Evolutionary conservation across 1,284 basidiomycete species (phyloP).

Genomic region (Cryptococcus sp.): DNA sequence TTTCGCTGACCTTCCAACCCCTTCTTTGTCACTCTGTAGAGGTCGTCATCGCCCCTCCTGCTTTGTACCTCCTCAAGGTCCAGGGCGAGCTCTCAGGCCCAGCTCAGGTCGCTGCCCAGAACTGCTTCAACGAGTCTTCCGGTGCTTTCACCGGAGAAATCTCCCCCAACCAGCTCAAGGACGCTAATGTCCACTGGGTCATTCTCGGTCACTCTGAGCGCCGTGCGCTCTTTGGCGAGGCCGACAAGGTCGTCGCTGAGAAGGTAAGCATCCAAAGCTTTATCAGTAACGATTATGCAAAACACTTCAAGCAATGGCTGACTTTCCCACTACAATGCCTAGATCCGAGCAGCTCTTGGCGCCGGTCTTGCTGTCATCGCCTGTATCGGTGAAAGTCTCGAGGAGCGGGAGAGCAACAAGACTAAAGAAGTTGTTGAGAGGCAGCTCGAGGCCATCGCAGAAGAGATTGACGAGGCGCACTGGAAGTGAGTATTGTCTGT

Average conservation of each 20-base stretch:
- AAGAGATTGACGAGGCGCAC: constrained; percentile 63
- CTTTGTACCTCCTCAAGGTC: constrained; percentile 76
- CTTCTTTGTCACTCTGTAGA: constrained; percentile 57
- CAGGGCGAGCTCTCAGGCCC: constrained; percentile 63
- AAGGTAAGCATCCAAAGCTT: constrained; percentile 66
- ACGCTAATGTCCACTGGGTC: constrained; percentile 86
- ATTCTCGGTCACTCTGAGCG: constrained; percentile 98
- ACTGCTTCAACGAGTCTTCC: constrained; percentile 78
- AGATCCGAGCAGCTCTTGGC: constrained; percentile 72
- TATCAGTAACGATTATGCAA: too few relatives aligned
- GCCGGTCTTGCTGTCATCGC: constrained; percentile 82
- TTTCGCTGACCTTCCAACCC: not conserved
- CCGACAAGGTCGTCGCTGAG: constrained; percentile 75
- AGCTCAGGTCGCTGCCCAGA: constrained; percentile 84
- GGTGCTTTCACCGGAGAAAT: constrained; percentile 97
- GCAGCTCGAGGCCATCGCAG: constrained; percentile 78
- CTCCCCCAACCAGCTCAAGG: constrained; percentile 79
- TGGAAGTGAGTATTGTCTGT: constrained; percentile 67
- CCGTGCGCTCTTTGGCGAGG: constrained; percentile 87
- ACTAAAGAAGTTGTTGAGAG: constrained; percentile 78
- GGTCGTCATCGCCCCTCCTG: constrained; percentile 88
- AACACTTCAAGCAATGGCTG: constrained; percentile 57
- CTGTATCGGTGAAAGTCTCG: constrained; percentile 92
- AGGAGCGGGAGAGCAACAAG: constrained; percentile 78
- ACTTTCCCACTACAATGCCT: not conserved